Base-by-base conservation (phyloP, 2,329 filamentous ascomycete genomes). In the Aspergillus candidus region DNA sequence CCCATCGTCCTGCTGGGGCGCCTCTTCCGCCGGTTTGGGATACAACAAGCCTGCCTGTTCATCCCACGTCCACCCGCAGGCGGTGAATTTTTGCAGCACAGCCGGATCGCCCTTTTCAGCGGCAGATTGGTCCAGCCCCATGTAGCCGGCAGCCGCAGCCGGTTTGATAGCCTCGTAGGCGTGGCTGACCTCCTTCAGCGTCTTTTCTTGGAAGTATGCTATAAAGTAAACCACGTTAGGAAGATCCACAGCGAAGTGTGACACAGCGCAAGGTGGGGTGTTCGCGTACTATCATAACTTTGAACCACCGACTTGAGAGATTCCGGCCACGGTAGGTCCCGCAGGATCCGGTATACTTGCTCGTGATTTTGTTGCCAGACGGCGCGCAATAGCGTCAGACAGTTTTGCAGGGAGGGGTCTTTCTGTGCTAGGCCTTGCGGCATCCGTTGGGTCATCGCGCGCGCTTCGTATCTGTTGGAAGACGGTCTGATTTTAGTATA, bases 101-200 rank as follows among this genome's bases (percentile, higher is more conserved):
- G 54, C 49, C 4, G 58, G 45, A 22, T 61, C 56, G 13, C 54
- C 55, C 39, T 57, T 41, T 32, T 62, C 53, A 11, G 62, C 55
- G 7, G 55, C 45, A 11, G 44, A 38, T 8, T 53, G 17, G 22
- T 67, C 60, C 29, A 69, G 56, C 3, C 67, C 67, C 12, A 70
- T 56, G 43, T 68, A 67, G 27, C 32, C 52, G 38, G 65, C 66
- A 8, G 63, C 66, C 12, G 56, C 54, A 8, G 58, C 54, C 27
- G 65, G 61, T 41, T 66, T 54, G 43, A 70, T 68, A 5, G 66
- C 61, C 48, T 65, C 63, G 51, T 67, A 70, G n/a, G 62, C 61
- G 40, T 51, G 56, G 52, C 65, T 68, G 45, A 69, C 52, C 42
- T 65, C 61, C 33, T 58, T 58, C 46, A 69, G 54, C 8, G 66